These are phyloP conservation scores for Chimonanthus salicifolius DNA, from an alignment of 164 flowering plant genomes.

Conservation along the genomic window DNA sequence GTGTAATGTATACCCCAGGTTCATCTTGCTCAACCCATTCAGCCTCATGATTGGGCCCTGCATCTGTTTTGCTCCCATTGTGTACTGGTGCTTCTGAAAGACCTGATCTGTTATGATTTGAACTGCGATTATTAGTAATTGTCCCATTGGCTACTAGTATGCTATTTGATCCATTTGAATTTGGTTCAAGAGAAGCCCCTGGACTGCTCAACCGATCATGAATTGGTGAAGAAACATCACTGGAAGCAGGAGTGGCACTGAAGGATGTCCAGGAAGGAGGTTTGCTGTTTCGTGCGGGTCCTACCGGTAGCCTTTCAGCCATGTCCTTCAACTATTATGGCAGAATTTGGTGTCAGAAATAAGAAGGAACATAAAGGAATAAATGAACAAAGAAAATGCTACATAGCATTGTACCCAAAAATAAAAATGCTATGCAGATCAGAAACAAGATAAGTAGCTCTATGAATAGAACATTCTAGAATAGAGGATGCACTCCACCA, in stretches of 20 bases:
- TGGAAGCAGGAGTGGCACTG: conserved; percentile 37
- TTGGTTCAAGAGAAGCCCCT: conserved; percentile 35
- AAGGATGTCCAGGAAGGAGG: conserved; percentile 46
- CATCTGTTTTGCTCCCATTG: conserved; percentile 63
- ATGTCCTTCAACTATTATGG: conserved; percentile 73
- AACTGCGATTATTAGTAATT: conserved; percentile 34
- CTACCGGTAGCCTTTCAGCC: conserved; percentile 93
- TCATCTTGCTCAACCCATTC: conserved; percentile 99
- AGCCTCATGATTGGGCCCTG: conserved; percentile 49
- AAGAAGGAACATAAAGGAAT: neutral
- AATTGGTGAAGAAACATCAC: conserved; percentile 37
- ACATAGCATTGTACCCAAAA: neutral
- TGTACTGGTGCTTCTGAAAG: conserved; percentile 40
- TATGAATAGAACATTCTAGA: neutral
- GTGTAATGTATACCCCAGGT: conserved; percentile 91
- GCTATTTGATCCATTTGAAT: conserved; percentile 41
- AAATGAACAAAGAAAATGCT: no score
- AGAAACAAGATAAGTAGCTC: neutral
- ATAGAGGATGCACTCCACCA: no score
- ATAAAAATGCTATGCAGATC: neutral
- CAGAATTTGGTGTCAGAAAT: neutral
- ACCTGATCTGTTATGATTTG: conserved; percentile 36
- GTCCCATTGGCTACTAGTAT: conserved; percentile 53
- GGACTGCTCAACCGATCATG: conserved; percentile 46
- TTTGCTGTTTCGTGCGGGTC: conserved; percentile 57